Percentiles rank a stretch among this genome's conserved stretches.
These are phyloP conservation scores for Carex kokanica DNA, from an alignment of 176 grass and related monocot genomes.

Conservation along the genomic window DNA sequence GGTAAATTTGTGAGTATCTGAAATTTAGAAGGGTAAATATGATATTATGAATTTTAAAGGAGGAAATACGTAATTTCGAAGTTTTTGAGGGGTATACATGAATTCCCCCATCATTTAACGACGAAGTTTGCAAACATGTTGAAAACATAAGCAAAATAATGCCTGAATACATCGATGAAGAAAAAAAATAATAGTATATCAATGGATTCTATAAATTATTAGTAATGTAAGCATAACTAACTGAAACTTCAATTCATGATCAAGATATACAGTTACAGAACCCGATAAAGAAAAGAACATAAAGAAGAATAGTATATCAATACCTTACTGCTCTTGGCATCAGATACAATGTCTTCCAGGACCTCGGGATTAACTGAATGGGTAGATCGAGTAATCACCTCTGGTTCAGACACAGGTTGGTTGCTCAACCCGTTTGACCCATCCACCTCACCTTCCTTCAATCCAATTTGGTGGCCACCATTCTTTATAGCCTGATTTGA, in stretches of 20 bases:
- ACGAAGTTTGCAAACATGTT: not conserved
- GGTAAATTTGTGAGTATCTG: too few species aligned
- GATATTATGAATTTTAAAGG: too few species aligned
- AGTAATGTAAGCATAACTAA: not conserved
- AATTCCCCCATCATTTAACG: not conserved
- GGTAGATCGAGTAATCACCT: constrained; percentile 14
- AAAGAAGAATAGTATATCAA: constrained; percentile 14
- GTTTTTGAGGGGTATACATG: too few species aligned
- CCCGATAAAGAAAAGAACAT: not conserved
- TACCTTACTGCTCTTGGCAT: constrained; percentile 29
- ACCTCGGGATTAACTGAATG: constrained; percentile 9
- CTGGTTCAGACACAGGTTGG: not conserved
- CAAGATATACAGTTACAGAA: not conserved
- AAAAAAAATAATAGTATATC: not conserved
- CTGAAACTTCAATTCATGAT: constrained; percentile 3
- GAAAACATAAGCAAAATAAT: not conserved
- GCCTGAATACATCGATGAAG: too few species aligned
- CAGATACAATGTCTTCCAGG: constrained; percentile 26
- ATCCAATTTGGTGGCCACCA: not conserved
- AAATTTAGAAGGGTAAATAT: too few species aligned
- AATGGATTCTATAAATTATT: not conserved
- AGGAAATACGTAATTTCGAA: too few species aligned
- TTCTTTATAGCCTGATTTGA: not conserved
- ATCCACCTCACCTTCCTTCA: not conserved
- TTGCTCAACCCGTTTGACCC: not conserved